These are phyloP conservation scores for Kokia cookei DNA, from an alignment of 441 rosid species.

Conservation along the genomic window DNA sequence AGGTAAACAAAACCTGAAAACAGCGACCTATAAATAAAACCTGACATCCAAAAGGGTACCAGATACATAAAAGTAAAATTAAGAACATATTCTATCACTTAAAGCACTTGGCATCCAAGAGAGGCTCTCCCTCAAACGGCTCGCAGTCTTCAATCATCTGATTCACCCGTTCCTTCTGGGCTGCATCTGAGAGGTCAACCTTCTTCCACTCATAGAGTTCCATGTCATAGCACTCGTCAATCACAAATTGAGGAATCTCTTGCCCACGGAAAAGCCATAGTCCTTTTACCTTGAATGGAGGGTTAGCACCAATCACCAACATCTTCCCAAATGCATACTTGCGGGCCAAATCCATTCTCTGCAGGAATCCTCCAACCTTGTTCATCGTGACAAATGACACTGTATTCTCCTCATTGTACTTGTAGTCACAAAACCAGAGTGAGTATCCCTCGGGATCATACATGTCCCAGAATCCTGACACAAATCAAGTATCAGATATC, in stretches of 20 bases:
- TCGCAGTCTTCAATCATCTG: slow-evolving; percentile 92
- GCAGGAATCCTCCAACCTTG: slow-evolving; percentile 92
- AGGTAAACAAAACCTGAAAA: too few relatives aligned
- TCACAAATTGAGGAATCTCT: slow-evolving; percentile 71
- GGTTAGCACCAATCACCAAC: slow-evolving; percentile 65
- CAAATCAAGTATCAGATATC: too few relatives aligned
- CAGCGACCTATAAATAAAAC: too few relatives aligned
- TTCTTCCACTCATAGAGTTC: slow-evolving; percentile 48
- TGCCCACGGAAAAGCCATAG: slow-evolving; percentile 92
- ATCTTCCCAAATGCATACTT: slow-evolving; percentile 95
- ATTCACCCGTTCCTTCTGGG: slow-evolving; percentile 80
- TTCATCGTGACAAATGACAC: slow-evolving; percentile 83
- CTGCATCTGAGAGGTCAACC: slow-evolving; percentile 73
- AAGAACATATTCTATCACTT: slow-evolving; percentile 28
- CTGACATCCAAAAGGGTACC: too few relatives aligned
- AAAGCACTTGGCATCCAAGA: slow-evolving; percentile 95
- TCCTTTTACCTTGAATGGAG: slow-evolving; percentile 89
- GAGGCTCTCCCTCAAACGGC: slow-evolving; percentile 90
- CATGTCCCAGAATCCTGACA: slow-evolving; percentile 96
- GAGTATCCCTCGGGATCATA: slow-evolving; percentile 97
- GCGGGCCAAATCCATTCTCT: slow-evolving; percentile 89
- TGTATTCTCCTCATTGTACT: slow-evolving; percentile 85
- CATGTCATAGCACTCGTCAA: slow-evolving; percentile 77
- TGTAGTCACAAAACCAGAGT: slow-evolving; percentile 91
- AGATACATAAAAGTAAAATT: too few relatives aligned